These are phyloP conservation scores for Botryococcus braunii DNA, from an alignment of 163 green algal genomes.

Conservation along the genomic window DNA sequence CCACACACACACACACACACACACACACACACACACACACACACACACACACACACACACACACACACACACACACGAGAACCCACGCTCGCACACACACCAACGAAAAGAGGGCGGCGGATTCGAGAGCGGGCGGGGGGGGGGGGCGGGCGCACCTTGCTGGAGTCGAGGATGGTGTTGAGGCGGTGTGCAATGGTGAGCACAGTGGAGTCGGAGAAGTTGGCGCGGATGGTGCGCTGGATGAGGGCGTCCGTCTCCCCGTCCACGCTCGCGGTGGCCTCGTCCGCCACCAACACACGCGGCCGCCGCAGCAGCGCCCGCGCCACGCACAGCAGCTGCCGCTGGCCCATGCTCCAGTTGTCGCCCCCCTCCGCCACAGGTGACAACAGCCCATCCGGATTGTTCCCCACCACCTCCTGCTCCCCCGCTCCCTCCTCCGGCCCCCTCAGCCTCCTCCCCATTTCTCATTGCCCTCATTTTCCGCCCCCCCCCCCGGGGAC, in stretches of 20 bases:
- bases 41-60: no score
- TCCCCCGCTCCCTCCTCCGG: constrained; percentile 22
- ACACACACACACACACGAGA: no score
- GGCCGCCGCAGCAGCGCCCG: constrained; percentile 66
- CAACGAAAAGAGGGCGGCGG: no score
- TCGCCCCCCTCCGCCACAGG: constrained; percentile 72
- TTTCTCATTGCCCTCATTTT: no score
- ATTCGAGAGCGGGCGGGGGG: no score
- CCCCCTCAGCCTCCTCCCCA: neutral
- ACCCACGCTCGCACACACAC: no score
- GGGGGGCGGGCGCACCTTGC: constrained; percentile 35
- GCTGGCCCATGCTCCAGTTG: constrained; percentile 85
- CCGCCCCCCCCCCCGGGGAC: no score
- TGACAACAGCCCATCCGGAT: constrained; percentile 33
- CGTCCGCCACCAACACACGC: constrained; percentile 47
- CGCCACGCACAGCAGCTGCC: constrained; percentile 93
- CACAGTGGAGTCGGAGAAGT: constrained; percentile 75
- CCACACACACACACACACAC: no score
- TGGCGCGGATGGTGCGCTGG: constrained; percentile 47
- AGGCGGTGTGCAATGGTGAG: constrained; percentile 93
- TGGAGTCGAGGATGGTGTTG: constrained; percentile 91
- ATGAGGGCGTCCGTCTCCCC: constrained; percentile 44
- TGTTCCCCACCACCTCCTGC: neutral
- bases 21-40: no score
- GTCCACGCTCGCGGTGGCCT: constrained; percentile 66